These are phyloP conservation scores for Phoenix roebelenii DNA, from an alignment of 176 grass and related monocot genomes.

Conservation along the genomic window DNA sequence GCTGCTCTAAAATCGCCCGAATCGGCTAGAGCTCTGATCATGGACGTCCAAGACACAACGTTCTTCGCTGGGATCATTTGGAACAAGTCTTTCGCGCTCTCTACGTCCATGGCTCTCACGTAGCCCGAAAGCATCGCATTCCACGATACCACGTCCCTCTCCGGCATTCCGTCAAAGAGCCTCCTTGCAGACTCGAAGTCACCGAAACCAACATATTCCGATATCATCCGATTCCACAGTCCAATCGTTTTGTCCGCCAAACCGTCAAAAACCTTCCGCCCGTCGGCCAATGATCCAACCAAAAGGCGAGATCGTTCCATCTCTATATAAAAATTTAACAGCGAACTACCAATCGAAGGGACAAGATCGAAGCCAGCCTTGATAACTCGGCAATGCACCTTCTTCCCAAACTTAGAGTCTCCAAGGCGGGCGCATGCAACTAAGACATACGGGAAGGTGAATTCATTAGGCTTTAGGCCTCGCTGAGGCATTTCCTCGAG, in stretches of 20 bases:
- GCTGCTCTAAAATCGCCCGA: conserved; percentile 21
- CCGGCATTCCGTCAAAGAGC: conserved; percentile 31
- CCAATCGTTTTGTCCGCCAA: conserved; percentile 8
- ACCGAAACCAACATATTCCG: conserved; percentile 11
- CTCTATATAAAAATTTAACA: conserved; percentile 27
- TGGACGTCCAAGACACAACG: conserved; percentile 27
- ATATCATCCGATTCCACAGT: conserved; percentile 30
- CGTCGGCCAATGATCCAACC: conserved; percentile 14
- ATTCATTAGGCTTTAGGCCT: conserved; percentile 19
- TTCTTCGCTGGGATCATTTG: conserved; percentile 26
- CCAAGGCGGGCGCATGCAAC: conserved; percentile 26
- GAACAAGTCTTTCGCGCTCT: conserved; percentile 21
- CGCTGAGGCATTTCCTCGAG: conserved; percentile 35
- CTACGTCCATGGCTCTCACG: conserved; percentile 9
- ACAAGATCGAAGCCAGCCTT: conserved; percentile 25
- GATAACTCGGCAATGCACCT: conserved; percentile 22
- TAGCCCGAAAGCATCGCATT: conserved; percentile 32
- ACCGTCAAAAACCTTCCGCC: conserved; percentile 21
- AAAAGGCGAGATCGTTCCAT: conserved; percentile 2
- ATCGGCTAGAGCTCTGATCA: conserved; percentile 28
- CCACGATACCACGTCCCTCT: conserved; percentile 41
- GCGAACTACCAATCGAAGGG: conserved; percentile 23
- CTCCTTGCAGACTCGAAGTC: conserved; percentile 9
- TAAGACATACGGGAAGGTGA: conserved; percentile 38
- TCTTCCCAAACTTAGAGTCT: conserved; percentile 4